phyloP scores from a whole-genome alignment of 2,329 filamentous ascomycete genomes.

The Capronia americana region DNA sequence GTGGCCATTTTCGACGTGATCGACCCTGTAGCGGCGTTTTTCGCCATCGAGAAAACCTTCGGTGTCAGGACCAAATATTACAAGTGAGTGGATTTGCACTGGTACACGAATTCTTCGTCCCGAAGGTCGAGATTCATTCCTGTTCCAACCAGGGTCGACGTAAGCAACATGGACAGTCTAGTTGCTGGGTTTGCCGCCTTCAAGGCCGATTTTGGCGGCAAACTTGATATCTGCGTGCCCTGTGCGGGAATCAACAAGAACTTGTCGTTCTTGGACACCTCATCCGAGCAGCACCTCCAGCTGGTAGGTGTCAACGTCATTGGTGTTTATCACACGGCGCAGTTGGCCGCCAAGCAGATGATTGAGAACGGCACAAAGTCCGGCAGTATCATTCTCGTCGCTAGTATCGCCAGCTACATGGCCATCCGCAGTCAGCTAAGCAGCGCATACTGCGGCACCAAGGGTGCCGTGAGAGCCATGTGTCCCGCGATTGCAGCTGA shows the following conservation, averaged over 20 bases:
- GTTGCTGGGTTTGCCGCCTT: slow-evolving; percentile 45
- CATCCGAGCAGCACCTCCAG: slow-evolving; percentile 51
- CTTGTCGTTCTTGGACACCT: slow-evolving; percentile 53
- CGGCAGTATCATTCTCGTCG: slow-evolving; percentile 61
- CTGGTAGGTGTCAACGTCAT: slow-evolving; percentile 54
- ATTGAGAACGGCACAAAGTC: slow-evolving; percentile 57
- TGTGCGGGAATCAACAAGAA: slow-evolving; percentile 57
- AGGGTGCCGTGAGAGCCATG: slow-evolving; percentile 57
- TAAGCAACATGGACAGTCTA: slow-evolving; percentile 46
- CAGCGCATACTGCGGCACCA: slow-evolving; percentile 57
- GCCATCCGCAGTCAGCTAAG: slow-evolving; percentile 58
- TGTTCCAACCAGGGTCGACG: slow-evolving; percentile 47
- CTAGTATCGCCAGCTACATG: slow-evolving; percentile 61
- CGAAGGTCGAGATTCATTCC: not conserved
- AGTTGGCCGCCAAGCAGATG: slow-evolving; percentile 59
- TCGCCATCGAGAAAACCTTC: slow-evolving; percentile 50
- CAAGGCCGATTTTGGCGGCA: slow-evolving; percentile 46
- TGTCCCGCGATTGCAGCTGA: slow-evolving; percentile 57
- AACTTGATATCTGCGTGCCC: slow-evolving; percentile 54
- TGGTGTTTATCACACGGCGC: slow-evolving; percentile 56
- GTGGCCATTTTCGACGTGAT: slow-evolving; percentile 57
- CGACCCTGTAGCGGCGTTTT: slow-evolving; percentile 48
- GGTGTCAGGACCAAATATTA: slow-evolving; percentile 53
- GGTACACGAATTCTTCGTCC: too few relatives aligned
- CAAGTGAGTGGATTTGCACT: slow-evolving; percentile 35